Conservation (phyloP, 2,329 filamentous ascomycete species). For the Neospermospora avenae region DNA sequence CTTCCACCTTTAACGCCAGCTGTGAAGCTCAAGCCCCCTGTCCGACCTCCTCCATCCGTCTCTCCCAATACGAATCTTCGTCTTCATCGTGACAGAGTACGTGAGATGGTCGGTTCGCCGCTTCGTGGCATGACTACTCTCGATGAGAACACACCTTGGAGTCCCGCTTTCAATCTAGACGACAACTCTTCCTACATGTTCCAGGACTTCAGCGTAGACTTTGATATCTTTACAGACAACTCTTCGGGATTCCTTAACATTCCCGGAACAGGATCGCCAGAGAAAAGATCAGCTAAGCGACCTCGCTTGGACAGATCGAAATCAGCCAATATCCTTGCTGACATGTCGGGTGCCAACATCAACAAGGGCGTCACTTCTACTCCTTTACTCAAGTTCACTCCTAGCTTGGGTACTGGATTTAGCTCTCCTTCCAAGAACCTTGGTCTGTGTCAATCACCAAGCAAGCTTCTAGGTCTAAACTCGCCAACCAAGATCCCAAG, state of each 20-base stretch:
- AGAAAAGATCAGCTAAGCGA: slow-evolving; percentile 60
- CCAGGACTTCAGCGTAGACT: slow-evolving; percentile 48
- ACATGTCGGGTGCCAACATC: slow-evolving; percentile 46
- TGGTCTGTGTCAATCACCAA: slow-evolving; percentile 51
- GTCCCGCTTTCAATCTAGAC: slow-evolving; percentile 63
- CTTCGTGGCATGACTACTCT: slow-evolving; percentile 52
- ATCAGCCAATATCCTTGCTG: slow-evolving; percentile 59
- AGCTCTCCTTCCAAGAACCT: slow-evolving; percentile 58
- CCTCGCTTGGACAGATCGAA: slow-evolving; percentile 61
- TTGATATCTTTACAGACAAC: slow-evolving; percentile 58
- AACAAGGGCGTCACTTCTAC: slow-evolving; percentile 51
- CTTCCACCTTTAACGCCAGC: slow-evolving; percentile 78
- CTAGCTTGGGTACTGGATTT: slow-evolving; percentile 36
- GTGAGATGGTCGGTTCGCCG: slow-evolving; percentile 77
- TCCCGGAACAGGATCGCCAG: slow-evolving; percentile 58
- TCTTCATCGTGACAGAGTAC: slow-evolving; percentile 81
- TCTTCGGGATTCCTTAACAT: slow-evolving; percentile 43
- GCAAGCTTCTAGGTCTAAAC: slow-evolving; percentile 44
- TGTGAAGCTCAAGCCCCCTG: slow-evolving; percentile 70
- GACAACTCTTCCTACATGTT: slow-evolving; percentile 46
- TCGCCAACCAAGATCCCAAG: slow-evolving; percentile 28
- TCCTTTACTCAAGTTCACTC: slow-evolving; percentile 49
- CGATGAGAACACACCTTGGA: slow-evolving; percentile 57
- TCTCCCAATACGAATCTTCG: slow-evolving; percentile 92
- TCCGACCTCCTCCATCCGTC: slow-evolving; percentile 63